These are phyloP conservation scores for Ogataea trehalophila DNA, from an alignment of 805 yeast genomes.

Conservation along the genomic window DNA sequence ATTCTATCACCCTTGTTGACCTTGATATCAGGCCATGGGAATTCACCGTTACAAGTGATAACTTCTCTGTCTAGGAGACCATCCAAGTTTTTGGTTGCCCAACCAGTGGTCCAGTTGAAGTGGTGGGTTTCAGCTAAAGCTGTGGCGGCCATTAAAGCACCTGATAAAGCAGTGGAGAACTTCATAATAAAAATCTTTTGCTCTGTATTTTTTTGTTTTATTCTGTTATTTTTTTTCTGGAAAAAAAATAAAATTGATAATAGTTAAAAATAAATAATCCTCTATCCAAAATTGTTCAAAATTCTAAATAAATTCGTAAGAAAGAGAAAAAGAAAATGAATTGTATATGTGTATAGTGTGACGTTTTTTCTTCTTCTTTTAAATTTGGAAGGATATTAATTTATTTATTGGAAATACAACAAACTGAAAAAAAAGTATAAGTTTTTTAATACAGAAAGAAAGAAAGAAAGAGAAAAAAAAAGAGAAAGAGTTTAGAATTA, in stretches of 20 bases:
- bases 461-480: neutral
- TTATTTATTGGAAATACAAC: neutral
- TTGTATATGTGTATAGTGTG: conserved; percentile 15
- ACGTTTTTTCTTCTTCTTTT: neutral
- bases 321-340: conserved; percentile 1
- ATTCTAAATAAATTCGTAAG: neutral
- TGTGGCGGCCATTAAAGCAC: conserved; percentile 13
- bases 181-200: conserved; percentile 11
- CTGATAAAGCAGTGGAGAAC: conserved; percentile 10
- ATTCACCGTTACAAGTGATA: conserved; percentile 47
- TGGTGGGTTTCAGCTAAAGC: conserved; percentile 47
- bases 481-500: too few relatives aligned
- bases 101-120: conserved; percentile 60
- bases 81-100: conserved; percentile 60
- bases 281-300: neutral
- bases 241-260: too few relatives aligned
- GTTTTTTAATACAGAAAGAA: too few relatives aligned
- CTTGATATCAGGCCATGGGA: conserved; percentile 84
- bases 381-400: neutral
- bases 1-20: conserved; percentile 80
- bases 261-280: too few relatives aligned
- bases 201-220: neutral
- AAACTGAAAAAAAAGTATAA: neutral
- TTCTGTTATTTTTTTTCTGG: too few relatives aligned
- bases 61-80: conserved; percentile 40